Evolutionary conservation across 106 monocot genomes (phyloP).

Genomic region (Posidonia australis): DNA sequence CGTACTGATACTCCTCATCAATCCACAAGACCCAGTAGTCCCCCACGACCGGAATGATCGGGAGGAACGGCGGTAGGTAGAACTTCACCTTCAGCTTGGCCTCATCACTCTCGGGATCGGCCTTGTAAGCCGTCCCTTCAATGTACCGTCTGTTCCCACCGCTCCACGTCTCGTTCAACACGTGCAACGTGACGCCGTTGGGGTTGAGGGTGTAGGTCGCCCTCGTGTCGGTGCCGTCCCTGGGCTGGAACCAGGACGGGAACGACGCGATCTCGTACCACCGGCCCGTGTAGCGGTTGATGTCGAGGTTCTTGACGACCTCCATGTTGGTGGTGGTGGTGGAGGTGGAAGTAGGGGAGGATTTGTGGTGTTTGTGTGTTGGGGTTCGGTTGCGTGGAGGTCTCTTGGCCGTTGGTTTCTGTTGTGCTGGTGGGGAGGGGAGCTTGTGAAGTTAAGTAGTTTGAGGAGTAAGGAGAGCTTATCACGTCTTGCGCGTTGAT

Average conservation of each 20-base stretch:
- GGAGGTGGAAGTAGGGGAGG: background rate
- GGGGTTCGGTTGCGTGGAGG: too few species aligned
- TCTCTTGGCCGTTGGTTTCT: too few species aligned
- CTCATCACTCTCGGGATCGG: slow-evolving; percentile 60
- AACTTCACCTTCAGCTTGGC: slow-evolving; percentile 97
- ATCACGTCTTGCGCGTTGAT: too few species aligned
- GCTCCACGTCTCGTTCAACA: slow-evolving; percentile 94
- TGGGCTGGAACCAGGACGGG: slow-evolving; percentile 72
- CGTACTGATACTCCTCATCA: slow-evolving; percentile 53
- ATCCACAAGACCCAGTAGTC: slow-evolving; percentile 85
- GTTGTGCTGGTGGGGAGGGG: too few species aligned
- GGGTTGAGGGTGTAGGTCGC: slow-evolving; percentile 71
- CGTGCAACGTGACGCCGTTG: slow-evolving; percentile 57
- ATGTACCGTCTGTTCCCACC: slow-evolving; percentile 53
- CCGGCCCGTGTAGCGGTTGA: slow-evolving; percentile 71
- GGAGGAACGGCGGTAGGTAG: slow-evolving; percentile 86
- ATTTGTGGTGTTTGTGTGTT: too few species aligned
- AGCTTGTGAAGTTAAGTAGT: too few species aligned
- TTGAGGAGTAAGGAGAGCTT: too few species aligned
- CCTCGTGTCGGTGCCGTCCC: slow-evolving; percentile 51
- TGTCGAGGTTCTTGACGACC: slow-evolving; percentile 51
- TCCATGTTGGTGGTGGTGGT: slow-evolving; percentile 22
- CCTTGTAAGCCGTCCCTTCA: slow-evolving; percentile 68
- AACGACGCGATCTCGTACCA: slow-evolving; percentile 99
- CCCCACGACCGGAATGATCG: slow-evolving; percentile 62